Evolutionary conservation across 495 filamentous ascomycete genomes (phyloP).

Genomic region (Daldinia grandis): DNA sequence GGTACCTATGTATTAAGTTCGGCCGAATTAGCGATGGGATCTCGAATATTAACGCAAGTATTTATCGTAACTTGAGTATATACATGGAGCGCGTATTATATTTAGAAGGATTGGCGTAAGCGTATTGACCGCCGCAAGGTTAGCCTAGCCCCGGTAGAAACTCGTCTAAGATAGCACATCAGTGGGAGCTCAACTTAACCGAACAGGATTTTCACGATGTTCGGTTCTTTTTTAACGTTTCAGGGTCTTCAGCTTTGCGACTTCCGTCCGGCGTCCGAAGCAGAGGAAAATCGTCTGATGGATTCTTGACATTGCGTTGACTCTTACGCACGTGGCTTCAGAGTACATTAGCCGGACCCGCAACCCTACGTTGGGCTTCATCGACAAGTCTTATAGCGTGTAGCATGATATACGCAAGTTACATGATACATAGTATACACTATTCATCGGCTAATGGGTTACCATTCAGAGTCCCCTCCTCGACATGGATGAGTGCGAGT

Average conservation of each 20-base stretch:
- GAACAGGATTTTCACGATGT: conserved; percentile 1
- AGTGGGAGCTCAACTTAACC: conserved; percentile 22
- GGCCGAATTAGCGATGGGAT: not conserved
- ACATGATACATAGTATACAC: not conserved
- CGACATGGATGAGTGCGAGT: conserved; percentile 20
- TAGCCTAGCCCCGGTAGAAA: conserved; percentile 18
- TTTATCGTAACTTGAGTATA: not conserved
- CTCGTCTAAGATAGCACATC: conserved; percentile 9
- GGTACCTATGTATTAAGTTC: not conserved
- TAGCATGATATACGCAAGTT: not conserved
- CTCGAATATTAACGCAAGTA: not conserved
- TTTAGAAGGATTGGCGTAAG: conserved; percentile 30
- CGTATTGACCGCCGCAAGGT: conserved; percentile 20
- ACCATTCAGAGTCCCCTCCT: not conserved
- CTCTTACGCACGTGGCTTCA: not conserved
- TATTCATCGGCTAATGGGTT: not conserved
- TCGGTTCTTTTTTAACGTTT: not conserved
- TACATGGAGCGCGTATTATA: conserved; percentile 16
- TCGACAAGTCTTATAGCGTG: not conserved
- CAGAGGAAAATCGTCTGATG: not conserved
- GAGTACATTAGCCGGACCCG: not conserved
- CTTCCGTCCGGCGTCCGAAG: not conserved
- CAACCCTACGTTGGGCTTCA: not conserved
- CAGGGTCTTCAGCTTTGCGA: conserved; percentile 3
- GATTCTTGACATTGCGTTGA: not conserved